phyloP scores from a whole-genome alignment of 495 filamentous ascomycete genomes.

The Penicillium cinerascens region DNA sequence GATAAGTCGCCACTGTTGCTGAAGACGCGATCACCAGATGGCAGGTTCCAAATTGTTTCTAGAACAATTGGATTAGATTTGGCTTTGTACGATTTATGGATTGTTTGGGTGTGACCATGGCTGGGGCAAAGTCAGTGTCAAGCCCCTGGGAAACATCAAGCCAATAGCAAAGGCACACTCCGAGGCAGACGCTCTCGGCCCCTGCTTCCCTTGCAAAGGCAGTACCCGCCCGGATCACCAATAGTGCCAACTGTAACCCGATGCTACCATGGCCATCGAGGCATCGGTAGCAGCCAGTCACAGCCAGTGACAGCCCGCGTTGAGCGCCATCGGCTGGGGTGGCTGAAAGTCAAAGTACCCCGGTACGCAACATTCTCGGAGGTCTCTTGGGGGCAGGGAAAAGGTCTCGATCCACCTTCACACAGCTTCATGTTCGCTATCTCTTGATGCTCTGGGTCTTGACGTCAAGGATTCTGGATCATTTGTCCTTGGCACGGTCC shows the following conservation, averaged over 20 bases:
- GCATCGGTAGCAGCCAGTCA: constrained; percentile 13
- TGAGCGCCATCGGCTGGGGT: constrained; percentile 15
- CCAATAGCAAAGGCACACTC: not conserved
- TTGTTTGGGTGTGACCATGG: not conserved
- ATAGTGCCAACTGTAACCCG: constrained; percentile 12
- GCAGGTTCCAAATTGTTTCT: not conserved
- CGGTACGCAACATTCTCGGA: not conserved
- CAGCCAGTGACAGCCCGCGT: constrained; percentile 19
- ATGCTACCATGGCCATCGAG: constrained; percentile 26
- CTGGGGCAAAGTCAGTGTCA: not conserved
- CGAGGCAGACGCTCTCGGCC: not conserved
- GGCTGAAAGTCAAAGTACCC: constrained; percentile 6
- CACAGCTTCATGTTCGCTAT: not conserved
- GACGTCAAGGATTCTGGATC: not conserved
- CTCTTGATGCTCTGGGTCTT: not conserved
- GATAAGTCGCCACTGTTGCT: not conserved
- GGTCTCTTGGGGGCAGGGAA: not conserved
- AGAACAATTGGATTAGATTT: not conserved
- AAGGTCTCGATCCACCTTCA: not conserved
- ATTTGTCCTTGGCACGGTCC: not conserved
- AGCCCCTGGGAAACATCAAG: not conserved
- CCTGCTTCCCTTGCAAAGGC: not conserved
- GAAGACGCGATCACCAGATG: not conserved
- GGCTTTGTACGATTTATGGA: not conserved
- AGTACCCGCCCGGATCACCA: constrained; percentile 1